Base-by-base conservation (phyloP, 176 grass and related monocot species). In the Paspalum vaginatum region DNA sequence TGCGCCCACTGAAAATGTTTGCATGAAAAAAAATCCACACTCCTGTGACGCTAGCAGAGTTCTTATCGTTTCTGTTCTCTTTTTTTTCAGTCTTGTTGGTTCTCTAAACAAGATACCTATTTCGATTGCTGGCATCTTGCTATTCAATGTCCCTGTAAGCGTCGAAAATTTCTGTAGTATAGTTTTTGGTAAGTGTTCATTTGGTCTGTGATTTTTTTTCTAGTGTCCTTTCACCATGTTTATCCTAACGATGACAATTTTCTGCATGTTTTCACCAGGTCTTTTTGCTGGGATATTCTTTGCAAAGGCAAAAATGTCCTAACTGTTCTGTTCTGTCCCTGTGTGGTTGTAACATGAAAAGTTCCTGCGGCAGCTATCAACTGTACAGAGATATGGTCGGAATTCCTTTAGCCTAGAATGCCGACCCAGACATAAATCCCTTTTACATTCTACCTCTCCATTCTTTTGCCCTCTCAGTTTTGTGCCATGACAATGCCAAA, bases 211-310 rank as follows among this genome's bases (percentile, higher is more conserved):
- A 40, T 48, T 74, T 24, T 61, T 18, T 16, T 24, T 61, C 24
- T 16, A 13, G 16, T 71, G n/a, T 16, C 26, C 40, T 48, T 45
- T 73, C 54, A 76, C 5, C 45, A 20, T 56, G 57, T 37, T 26
- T 66, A 54, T 20, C 39, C 61, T n/a, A 63, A 61, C 41, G 45
- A 41, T 82, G 53, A 42, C 45, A 61, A 41, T 32, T 67, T 37
- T 70, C 32, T 57, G 9, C 40, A 9, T 61, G 47, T 65, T 80
- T 26, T 76, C n/a, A 41, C 56, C 88, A 97, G 93, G 93, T 89
- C 93, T 93, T 85, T 93, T 93, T 91, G 93, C 93, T 87, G 93
- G 93, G 79, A 93, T 97, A 82, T 91, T 97, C 84, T 93, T 97
- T 79, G 91, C 94, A 52, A 97, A 91, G 88, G 94, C 91, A 42